Conservation (phyloP, 179 eudicot genomes). For the Sideroxylon spinosum region DNA sequence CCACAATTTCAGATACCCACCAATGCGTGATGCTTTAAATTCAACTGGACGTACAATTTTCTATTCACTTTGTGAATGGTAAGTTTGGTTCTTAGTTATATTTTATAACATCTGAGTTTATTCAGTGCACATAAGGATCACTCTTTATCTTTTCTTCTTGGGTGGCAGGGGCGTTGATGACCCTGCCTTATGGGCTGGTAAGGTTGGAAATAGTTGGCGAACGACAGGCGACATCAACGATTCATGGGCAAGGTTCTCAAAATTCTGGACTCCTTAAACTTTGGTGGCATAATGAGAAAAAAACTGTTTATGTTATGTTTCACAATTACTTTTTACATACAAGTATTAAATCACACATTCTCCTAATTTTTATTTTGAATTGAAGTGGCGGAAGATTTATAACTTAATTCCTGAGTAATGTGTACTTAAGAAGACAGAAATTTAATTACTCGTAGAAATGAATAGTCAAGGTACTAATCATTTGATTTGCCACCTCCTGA, state of each 20-base stretch:
- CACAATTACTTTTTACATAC: neutral
- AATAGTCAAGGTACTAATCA: neutral
- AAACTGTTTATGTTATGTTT: neutral
- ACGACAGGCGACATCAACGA: constrained; percentile 91
- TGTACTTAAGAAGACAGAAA: neutral
- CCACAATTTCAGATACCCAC: constrained; percentile 73
- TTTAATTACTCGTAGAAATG: neutral
- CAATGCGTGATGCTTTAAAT: constrained; percentile 95
- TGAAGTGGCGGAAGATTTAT: neutral
- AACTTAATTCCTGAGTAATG: neutral
- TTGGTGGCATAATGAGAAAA: constrained; percentile 6
- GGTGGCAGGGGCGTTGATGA: constrained; percentile 85
- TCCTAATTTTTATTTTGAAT: neutral
- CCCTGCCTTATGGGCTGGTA: constrained; percentile 84
- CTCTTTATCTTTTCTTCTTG: constrained; percentile 14
- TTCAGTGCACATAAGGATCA: neutral
- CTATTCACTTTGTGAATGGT: constrained; percentile 97
- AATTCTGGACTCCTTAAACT: constrained; percentile 13
- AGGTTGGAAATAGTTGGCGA: constrained; percentile 94
- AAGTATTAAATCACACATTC: neutral
- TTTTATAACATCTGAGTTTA: constrained; percentile 5
- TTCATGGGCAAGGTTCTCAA: constrained; percentile 77
- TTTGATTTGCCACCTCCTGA: neutral
- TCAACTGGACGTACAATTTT: constrained; percentile 70
- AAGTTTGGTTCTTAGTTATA: constrained; percentile 14